A percentile compares a stretch with the other conserved stretches of the same genome.
Conservation (phyloP, 768 basidiomycete species). For the Clathrus columnatus region DNA sequence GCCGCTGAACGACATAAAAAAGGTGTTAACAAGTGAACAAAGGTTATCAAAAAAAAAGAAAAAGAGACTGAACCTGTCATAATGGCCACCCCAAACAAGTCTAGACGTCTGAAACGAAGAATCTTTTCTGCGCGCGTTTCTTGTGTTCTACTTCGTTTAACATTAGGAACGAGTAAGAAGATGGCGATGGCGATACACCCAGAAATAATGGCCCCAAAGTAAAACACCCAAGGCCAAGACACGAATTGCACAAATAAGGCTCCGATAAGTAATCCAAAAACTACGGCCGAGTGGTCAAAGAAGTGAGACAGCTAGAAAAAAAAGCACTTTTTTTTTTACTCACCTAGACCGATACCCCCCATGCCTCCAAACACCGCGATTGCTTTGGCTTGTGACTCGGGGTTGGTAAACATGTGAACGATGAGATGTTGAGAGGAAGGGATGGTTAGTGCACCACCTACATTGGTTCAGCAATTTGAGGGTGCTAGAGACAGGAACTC, state of each 20-base stretch:
- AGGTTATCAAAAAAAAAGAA: background rate
- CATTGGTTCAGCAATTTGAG: constrained; percentile 11
- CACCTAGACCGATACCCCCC: constrained; percentile 38
- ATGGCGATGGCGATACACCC: constrained; percentile 24
- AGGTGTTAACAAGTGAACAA: background rate
- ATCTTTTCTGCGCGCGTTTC: background rate
- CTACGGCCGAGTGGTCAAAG: constrained; percentile 17
- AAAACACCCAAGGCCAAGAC: constrained; percentile 47
- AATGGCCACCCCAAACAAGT: constrained; percentile 30
- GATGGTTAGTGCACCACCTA: constrained; percentile 40
- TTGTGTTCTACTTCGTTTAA: constrained; percentile 9
- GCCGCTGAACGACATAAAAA: constrained; percentile 17
- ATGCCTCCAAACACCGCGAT: constrained; percentile 37
- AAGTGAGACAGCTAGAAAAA: background rate
- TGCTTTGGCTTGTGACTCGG: constrained; percentile 37
- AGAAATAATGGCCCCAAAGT: constrained; percentile 33
- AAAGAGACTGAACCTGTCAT: constrained; percentile 20
- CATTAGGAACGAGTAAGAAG: constrained; percentile 28
- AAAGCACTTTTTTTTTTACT: background rate
- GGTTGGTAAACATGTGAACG: constrained; percentile 41
- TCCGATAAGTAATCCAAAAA: constrained; percentile 35
- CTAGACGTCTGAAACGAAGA: constrained; percentile 23
- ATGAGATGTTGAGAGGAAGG: constrained; percentile 41
- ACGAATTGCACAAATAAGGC: constrained; percentile 33
- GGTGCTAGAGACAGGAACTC: background rate